Evolutionary conservation across 2,329 filamentous ascomycete genomes (phyloP).

Genomic region (Botrytis paeoniae): DNA sequence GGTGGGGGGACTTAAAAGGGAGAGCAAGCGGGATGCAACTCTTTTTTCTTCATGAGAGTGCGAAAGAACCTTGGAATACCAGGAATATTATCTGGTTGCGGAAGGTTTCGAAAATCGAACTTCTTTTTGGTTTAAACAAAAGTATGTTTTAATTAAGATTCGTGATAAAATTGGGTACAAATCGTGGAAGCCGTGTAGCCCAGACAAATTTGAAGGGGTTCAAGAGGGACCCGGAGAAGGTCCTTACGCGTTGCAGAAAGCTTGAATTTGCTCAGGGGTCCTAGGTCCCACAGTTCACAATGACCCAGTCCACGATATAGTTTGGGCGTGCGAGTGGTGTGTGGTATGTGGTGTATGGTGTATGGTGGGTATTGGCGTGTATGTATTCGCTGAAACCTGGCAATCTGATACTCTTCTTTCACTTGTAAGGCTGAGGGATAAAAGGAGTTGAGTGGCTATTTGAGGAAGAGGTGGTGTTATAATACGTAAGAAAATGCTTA

Average conservation of each 20-base stretch:
- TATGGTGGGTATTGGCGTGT: not conserved
- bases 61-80: not conserved
- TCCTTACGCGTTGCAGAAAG: constrained; percentile 15
- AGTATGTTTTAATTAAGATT: not conserved
- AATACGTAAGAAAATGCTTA: not conserved
- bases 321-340: not conserved
- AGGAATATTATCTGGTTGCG: not conserved
- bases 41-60: not conserved
- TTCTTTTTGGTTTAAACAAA: not conserved
- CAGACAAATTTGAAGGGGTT: not conserved
- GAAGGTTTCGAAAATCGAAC: not conserved
- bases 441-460: not conserved
- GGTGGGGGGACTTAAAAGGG: not conserved
- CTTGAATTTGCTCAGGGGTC: constrained; percentile 13
- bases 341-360: not conserved
- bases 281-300: not conserved
- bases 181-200: not conserved
- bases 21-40: not conserved
- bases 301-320: not conserved
- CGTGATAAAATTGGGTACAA: not conserved
- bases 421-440: not conserved
- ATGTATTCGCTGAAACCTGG: not conserved
- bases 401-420: not conserved
- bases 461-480: not conserved
- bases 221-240: not conserved